Base-by-base conservation (phyloP, 2,329 filamentous ascomycete species). In the Amphichorda felina region DNA sequence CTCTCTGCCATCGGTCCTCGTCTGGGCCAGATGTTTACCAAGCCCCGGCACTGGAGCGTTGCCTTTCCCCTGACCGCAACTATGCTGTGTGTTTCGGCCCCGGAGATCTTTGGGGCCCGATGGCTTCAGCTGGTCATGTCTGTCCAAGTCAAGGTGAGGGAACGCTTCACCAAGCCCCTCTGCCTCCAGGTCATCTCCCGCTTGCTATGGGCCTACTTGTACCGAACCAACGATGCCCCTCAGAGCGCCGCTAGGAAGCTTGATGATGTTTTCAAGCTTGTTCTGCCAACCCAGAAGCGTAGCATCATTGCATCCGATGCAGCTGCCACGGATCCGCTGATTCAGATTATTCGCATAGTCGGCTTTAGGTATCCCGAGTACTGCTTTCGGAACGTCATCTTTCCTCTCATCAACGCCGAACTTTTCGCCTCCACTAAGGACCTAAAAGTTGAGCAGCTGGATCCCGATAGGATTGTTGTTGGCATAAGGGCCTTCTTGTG, bases 391-490 rank as follows among this genome's bases (percentile, higher is more conserved):
- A 84, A 70, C 32, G 82, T 96, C 43, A 85, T 98, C n/a, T 96
- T 95, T 47, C 91, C 89, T 3, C 63, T 98, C 26, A 82, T 98
- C 51, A 94, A 94, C 51, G 86, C 87, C 2, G 89, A 95, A 35
- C 65, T 87, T n/a, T 91, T 95, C 52, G 68, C 73, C 19, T 75
- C 78, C 14, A 65, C 84, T 43, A 70, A 79, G 48, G 84, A 94
- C 30, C 62, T 91, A 29, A 87, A 77, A 50, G 82, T 95, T 19
- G 91, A 96, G 50, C 85, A 93, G 50, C 70, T 98, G 41, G 91
- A 98, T 42, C 91, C 93, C 1, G 93, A 98, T 51, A 82, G 85
- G 48, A 94, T 95, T 61, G 89, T 96, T n/a, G 83, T 98, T 46
- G 91, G 88, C 3, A 98, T 98, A 42, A 76, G 87, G 42, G 84